Conservation (phyloP, 2,329 filamentous ascomycete species). For the Alternaria sp. region DNA sequence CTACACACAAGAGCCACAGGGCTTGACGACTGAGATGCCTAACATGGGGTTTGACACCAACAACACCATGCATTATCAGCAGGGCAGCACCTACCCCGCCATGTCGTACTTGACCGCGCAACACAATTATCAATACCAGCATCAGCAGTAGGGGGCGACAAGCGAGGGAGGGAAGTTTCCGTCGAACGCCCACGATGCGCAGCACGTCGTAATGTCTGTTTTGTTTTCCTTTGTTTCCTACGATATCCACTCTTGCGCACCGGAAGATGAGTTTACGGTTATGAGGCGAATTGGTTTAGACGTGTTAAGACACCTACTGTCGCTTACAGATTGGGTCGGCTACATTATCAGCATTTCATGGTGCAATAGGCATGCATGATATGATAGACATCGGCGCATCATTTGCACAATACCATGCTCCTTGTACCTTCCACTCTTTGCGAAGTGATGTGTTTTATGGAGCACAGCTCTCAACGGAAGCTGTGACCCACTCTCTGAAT, state of each 20-base stretch:
- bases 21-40: conserved; percentile 30
- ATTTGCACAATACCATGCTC: background rate
- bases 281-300: conserved; percentile 6
- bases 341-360: conserved; percentile 7
- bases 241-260: conserved; percentile 18
- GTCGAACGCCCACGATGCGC: background rate
- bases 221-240: conserved; percentile 5
- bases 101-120: conserved; percentile 45
- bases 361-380: conserved; percentile 3
- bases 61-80: conserved; percentile 42
- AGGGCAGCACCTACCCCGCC: conserved; percentile 39
- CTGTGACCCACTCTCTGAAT: background rate
- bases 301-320: conserved; percentile 3
- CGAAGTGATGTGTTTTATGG: background rate
- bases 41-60: conserved; percentile 37
- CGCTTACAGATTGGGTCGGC: background rate
- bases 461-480: background rate
- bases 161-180: background rate
- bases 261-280: conserved; percentile 7
- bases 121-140: conserved; percentile 45
- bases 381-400: conserved; percentile 1
- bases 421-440: background rate
- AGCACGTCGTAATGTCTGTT: background rate
- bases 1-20: conserved; percentile 44
- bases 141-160: conserved; percentile 24